Conservation (phyloP, 495 filamentous ascomycete genomes). For the Xylaria sp. region DNA sequence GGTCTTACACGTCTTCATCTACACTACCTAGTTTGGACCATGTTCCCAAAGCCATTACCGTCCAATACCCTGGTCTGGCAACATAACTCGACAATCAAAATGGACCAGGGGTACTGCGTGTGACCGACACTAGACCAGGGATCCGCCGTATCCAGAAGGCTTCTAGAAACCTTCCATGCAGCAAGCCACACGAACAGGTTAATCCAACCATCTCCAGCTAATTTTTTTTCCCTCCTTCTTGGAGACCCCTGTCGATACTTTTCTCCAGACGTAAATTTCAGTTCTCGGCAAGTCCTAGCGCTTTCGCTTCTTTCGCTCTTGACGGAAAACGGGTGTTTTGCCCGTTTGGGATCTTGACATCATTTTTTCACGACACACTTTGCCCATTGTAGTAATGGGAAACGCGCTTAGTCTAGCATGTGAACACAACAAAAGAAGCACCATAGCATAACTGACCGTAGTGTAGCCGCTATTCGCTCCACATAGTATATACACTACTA, state of each 20-base stretch:
- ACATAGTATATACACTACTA: background rate
- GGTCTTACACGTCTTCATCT: background rate
- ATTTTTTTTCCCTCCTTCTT: background rate
- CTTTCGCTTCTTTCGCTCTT: background rate
- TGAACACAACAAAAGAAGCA: background rate
- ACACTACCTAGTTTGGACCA: background rate
- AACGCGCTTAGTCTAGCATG: background rate
- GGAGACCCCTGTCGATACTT: background rate
- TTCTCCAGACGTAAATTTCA: background rate
- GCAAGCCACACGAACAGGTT: constrained; percentile 10
- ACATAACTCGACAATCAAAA: background rate
- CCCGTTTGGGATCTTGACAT: background rate
- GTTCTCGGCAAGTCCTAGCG: constrained; percentile 4
- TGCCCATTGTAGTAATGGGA: background rate
- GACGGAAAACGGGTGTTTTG: constrained; percentile 5
- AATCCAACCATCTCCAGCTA: background rate
- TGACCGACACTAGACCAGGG: constrained; percentile 7
- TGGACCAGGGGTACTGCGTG: constrained; percentile 4
- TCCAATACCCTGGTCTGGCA: constrained; percentile 6
- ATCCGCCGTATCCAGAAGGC: constrained; percentile 8
- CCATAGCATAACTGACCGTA: constrained; percentile 3
- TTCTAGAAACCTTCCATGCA: constrained; percentile 28
- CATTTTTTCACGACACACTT: background rate
- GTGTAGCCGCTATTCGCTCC: constrained; percentile 8
- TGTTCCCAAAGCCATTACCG: background rate